These are phyloP conservation scores for Nemania sp. DNA, from an alignment of 2,329 filamentous ascomycete genomes.

Conservation along the genomic window DNA sequence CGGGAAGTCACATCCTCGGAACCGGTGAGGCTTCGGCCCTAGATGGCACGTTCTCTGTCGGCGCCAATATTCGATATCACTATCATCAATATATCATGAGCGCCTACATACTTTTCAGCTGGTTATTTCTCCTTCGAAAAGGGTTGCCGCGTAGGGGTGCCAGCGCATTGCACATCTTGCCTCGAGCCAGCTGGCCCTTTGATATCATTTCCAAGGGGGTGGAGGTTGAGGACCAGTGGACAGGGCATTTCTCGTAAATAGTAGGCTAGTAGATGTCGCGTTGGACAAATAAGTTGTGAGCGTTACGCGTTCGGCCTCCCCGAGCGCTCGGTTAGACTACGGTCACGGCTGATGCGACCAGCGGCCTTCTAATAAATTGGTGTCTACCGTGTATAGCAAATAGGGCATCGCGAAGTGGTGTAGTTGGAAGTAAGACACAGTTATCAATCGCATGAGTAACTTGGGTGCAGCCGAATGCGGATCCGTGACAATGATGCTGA, in stretches of 20 bases:
- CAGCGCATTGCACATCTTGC: neutral
- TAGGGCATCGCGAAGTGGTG: neutral
- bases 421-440: neutral
- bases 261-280: neutral
- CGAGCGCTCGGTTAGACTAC: neutral
- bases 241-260: neutral
- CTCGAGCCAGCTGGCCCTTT: conserved; percentile 11
- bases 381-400: neutral
- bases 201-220: neutral
- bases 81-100: neutral
- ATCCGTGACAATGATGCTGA: neutral
- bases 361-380: neutral
- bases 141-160: neutral
- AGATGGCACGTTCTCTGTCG: neutral
- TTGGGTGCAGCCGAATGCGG: neutral
- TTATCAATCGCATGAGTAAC: neutral
- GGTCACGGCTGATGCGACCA: conserved; percentile 6
- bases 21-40: neutral
- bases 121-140: neutral
- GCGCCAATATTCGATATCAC: neutral
- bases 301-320: conserved; percentile 3
- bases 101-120: neutral
- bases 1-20: conserved; percentile 3
- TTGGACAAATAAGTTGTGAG: conserved; percentile 2
- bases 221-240: too few species aligned